Conservation (phyloP, 768 basidiomycete species). For the Lepiota venenata region DNA sequence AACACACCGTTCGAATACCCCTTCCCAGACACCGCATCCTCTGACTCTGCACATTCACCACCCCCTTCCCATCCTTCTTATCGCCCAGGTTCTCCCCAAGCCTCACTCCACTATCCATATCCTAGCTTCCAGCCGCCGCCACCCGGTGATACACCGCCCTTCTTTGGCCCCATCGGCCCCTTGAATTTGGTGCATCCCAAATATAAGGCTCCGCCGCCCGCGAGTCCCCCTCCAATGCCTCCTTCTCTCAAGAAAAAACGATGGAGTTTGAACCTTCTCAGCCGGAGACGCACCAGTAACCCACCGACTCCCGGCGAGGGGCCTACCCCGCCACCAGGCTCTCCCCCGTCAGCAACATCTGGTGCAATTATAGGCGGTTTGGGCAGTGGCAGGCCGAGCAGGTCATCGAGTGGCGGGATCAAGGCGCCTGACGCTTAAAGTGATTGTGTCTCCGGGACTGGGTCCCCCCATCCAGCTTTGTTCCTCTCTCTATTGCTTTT, state of each 20-base stretch:
- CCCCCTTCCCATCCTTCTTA: constrained; percentile 9
- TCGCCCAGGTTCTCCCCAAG: constrained; percentile 9
- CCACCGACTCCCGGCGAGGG: constrained; percentile 7
- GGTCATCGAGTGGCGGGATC: not conserved
- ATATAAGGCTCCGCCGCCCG: constrained; percentile 1
- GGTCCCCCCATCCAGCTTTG: not conserved
- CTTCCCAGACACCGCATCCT: constrained; percentile 20
- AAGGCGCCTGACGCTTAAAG: not conserved
- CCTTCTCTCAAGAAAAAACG: constrained; percentile 12
- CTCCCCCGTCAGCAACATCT: constrained; percentile 5
- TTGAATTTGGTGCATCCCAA: constrained; percentile 7
- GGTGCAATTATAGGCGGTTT: constrained; percentile 2
- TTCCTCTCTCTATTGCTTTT: not conserved
- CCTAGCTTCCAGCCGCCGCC: constrained; percentile 1
- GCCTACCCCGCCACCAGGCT: not conserved
- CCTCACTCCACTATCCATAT: not conserved
- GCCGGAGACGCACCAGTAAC: constrained; percentile 1
- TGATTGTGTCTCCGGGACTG: not conserved
- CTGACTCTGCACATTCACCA: constrained; percentile 9
- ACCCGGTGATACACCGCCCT: not conserved
- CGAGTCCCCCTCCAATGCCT: constrained; percentile 9
- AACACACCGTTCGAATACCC: constrained; percentile 27
- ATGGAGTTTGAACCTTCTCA: constrained; percentile 6
- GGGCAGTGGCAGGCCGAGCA: constrained; percentile 10
- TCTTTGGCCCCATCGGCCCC: not conserved